Evolutionary conservation across 768 basidiomycete species (phyloP).

Genomic region (Xerocomus spinulosus): DNA sequence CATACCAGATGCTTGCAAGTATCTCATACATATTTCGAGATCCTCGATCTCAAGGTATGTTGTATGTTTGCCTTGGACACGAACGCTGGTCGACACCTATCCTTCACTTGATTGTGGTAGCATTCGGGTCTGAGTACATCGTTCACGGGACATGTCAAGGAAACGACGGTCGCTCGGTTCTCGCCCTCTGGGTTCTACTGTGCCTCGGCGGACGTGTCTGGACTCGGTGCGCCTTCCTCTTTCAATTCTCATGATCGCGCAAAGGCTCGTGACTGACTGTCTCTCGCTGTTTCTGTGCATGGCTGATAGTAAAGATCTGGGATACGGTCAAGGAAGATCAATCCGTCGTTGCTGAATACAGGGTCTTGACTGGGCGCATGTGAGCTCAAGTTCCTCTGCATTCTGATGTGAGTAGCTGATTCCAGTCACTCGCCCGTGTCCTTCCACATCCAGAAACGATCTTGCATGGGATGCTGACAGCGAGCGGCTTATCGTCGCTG

Average conservation of each 20-base stretch:
- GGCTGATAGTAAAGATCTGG: slow-evolving; percentile 78
- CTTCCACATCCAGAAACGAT: slow-evolving; percentile 62
- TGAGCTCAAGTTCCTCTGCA: slow-evolving; percentile 27
- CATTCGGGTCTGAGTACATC: slow-evolving; percentile 58
- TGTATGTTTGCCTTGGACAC: background rate
- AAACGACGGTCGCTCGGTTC: slow-evolving; percentile 83
- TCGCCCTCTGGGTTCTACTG: slow-evolving; percentile 95
- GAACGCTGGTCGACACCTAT: background rate
- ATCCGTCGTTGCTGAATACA: slow-evolving; percentile 75
- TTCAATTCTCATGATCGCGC: background rate
- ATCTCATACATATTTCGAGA: slow-evolving; percentile 39
- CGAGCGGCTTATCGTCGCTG: slow-evolving; percentile 92
- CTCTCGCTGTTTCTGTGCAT: background rate
- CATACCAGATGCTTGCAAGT: background rate
- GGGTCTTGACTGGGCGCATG: slow-evolving; percentile 68
- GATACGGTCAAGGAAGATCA: slow-evolving; percentile 86
- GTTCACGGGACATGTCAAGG: slow-evolving; percentile 79
- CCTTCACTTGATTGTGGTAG: slow-evolving; percentile 34
- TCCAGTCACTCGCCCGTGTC: background rate
- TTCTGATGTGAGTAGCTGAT: background rate
- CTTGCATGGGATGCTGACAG: slow-evolving; percentile 96
- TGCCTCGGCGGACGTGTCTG: slow-evolving; percentile 81
- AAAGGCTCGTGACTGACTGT: background rate
- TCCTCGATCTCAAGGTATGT: slow-evolving; percentile 77
- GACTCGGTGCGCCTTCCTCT: slow-evolving; percentile 55